A percentile compares a stretch with the other conserved stretches of the same genome.
These are phyloP conservation scores for Exsudoporus floridanus DNA, from an alignment of 1,284 basidiomycete genomes.

Conservation along the genomic window DNA sequence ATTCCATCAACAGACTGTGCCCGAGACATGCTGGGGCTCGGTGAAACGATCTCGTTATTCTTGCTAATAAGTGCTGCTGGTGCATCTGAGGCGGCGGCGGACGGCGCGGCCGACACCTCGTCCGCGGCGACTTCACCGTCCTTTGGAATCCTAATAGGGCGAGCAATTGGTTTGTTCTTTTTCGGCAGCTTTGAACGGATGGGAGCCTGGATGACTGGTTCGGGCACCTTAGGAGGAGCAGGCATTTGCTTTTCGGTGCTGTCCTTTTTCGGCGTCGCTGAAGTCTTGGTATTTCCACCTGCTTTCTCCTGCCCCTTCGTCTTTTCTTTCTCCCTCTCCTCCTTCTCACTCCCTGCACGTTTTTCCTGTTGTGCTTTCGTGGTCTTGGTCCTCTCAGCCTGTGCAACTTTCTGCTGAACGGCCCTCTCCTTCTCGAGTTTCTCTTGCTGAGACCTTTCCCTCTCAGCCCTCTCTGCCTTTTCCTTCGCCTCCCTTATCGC, in stretches of 20 bases:
- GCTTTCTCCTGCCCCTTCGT: slow-evolving; percentile 34
- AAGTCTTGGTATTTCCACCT: slow-evolving; percentile 33
- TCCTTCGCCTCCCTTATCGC: slow-evolving; percentile 42
- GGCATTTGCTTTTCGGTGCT: slow-evolving; percentile 24
- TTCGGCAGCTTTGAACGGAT: slow-evolving; percentile 77
- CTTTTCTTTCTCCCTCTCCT: slow-evolving; percentile 34
- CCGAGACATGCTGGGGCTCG: slow-evolving; percentile 53
- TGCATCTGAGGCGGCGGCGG: slow-evolving; percentile 47
- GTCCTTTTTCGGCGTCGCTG: slow-evolving; percentile 22
- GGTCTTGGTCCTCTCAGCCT: slow-evolving; percentile 37
- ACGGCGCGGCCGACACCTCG: slow-evolving; percentile 44
- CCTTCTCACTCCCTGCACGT: slow-evolving; percentile 34
- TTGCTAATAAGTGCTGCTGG: slow-evolving; percentile 39
- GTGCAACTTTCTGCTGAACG: slow-evolving; percentile 35
- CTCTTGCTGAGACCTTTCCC: slow-evolving; percentile 36
- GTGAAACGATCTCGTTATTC: slow-evolving; percentile 37
- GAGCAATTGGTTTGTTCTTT: slow-evolving; percentile 68
- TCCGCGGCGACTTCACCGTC: slow-evolving; percentile 54
- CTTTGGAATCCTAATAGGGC: slow-evolving; percentile 56
- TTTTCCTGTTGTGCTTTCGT: slow-evolving; percentile 35
- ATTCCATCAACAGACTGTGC: slow-evolving; percentile 56
- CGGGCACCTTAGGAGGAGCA: slow-evolving; percentile 27
- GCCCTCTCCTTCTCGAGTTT: slow-evolving; percentile 38
- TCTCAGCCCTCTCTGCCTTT: slow-evolving; percentile 42
- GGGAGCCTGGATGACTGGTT: slow-evolving; percentile 56